Percentiles rank a stretch among this genome's conserved stretches.
These are phyloP conservation scores for Carex arenaria DNA, from an alignment of 202 grass and related monocot genomes.

Conservation along the genomic window DNA sequence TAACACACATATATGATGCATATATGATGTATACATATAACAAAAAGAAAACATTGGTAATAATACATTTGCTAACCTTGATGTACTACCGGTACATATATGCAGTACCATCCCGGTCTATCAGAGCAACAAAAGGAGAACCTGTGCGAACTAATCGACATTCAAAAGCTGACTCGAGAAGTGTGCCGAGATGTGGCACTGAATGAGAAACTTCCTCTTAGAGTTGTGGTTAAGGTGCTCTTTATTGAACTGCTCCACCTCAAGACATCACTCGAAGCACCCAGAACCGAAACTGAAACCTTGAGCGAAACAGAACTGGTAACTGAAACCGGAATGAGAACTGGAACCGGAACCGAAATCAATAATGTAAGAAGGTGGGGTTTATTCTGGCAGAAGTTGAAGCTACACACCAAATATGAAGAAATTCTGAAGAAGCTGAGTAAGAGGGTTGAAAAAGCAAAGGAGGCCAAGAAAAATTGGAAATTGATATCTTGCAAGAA, in stretches of 20 bases:
- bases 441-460: not conserved
- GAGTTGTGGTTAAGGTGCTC: slow-evolving; percentile 82
- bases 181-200: slow-evolving; percentile 65
- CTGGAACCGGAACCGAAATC: not conserved
- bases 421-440: slow-evolving; percentile 3
- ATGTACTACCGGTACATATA: not conserved
- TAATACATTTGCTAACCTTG: not conserved
- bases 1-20: not conserved
- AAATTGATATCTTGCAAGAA: not conserved
- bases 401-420: slow-evolving; percentile 5
- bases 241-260: slow-evolving; percentile 86
- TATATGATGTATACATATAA: not conserved
- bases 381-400: not conserved
- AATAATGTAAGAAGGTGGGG: not conserved
- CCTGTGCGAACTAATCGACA: slow-evolving; percentile 74
- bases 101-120: slow-evolving; percentile 69
- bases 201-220: slow-evolving; percentile 81
- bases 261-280: not conserved
- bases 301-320: not conserved
- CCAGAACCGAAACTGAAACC: not conserved
- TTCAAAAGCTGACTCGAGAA: slow-evolving; percentile 78
- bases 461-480: not conserved
- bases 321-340: not conserved
- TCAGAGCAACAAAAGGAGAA: slow-evolving; percentile 72
- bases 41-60: not conserved